Conservation (phyloP, 108 stramenopile species). For the Pseudonitzschia multiseries region DNA sequence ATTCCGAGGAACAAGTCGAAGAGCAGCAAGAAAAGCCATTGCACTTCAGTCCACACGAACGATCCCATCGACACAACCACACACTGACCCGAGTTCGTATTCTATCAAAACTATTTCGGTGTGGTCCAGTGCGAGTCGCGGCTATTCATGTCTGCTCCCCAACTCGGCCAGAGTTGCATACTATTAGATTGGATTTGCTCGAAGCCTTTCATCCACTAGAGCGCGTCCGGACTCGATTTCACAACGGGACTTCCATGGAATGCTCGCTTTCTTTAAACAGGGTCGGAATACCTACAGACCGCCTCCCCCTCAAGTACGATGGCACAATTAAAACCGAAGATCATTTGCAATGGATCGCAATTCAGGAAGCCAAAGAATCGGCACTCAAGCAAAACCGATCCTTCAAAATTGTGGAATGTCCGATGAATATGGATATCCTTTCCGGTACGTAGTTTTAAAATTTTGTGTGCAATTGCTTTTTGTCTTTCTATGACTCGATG, state of each 20-base stretch:
- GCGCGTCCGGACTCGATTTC: slow-evolving; percentile 9
- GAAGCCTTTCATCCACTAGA: neutral
- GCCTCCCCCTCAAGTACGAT: slow-evolving; percentile 12
- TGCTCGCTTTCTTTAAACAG: neutral
- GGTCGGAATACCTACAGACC: slow-evolving; percentile 9
- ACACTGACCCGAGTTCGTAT: slow-evolving; percentile 1
- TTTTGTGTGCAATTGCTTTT: too few species aligned
- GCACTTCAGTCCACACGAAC: slow-evolving; percentile 3
- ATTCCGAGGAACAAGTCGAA: neutral
- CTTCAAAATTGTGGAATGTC: slow-evolving; percentile 14
- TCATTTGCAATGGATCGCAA: slow-evolving; percentile 20
- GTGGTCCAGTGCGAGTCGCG: slow-evolving; percentile 1
- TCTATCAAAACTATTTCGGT: slow-evolving; percentile 1
- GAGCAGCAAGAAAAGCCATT: neutral
- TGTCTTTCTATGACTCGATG: too few species aligned
- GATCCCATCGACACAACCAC: neutral
- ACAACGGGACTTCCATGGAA: slow-evolving; percentile 17
- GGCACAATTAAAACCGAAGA: slow-evolving; percentile 14
- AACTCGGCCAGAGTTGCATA: neutral
- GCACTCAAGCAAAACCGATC: neutral
- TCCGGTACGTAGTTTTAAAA: neutral
- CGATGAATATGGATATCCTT: slow-evolving; percentile 20
- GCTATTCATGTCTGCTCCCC: slow-evolving; percentile 8
- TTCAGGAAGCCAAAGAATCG: slow-evolving; percentile 14
- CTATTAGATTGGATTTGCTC: neutral